phyloP scores from a whole-genome alignment of 148 eudicot genomes.

The Limonium bicolor region DNA sequence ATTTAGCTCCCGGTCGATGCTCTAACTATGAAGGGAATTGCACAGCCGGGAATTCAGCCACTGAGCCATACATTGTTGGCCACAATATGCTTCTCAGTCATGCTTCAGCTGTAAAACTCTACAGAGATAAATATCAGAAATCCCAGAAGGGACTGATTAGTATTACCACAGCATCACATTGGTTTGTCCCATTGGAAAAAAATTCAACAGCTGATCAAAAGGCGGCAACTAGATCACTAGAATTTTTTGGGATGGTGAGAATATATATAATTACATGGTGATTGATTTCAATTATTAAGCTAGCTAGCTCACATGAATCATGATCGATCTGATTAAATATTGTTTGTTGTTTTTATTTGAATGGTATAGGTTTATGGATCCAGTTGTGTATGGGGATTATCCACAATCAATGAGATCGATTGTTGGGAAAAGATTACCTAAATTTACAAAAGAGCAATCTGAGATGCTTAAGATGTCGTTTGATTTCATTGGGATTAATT shows the following conservation, averaged over 20 bases:
- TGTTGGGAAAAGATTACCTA: slow-evolving; percentile 13
- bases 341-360: not conserved
- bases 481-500: slow-evolving; percentile 11
- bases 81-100: slow-evolving; percentile 8
- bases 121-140: not conserved
- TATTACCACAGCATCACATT: slow-evolving; percentile 1
- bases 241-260: slow-evolving; percentile 7
- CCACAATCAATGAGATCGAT: slow-evolving; percentile 7
- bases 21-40: slow-evolving; percentile 1
- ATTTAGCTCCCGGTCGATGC: slow-evolving; percentile 5
- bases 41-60: slow-evolving; percentile 5
- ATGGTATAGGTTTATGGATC: slow-evolving; percentile 11
- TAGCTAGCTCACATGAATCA: not conserved
- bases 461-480: slow-evolving; percentile 2
- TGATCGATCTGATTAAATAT: not conserved
- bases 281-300: not conserved
- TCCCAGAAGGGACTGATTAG: slow-evolving; percentile 4
- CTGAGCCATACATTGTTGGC: slow-evolving; percentile 4
- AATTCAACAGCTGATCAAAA: not conserved
- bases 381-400: slow-evolving; percentile 9
- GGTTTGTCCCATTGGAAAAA: slow-evolving; percentile 3
- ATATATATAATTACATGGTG: not conserved
- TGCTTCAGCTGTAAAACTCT: slow-evolving; percentile 4
- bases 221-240: slow-evolving; percentile 1
- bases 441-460: slow-evolving; percentile 8